Evolutionary conservation across 2,329 filamentous ascomycete genomes (phyloP).

Genomic region (Fusarium sp.): DNA sequence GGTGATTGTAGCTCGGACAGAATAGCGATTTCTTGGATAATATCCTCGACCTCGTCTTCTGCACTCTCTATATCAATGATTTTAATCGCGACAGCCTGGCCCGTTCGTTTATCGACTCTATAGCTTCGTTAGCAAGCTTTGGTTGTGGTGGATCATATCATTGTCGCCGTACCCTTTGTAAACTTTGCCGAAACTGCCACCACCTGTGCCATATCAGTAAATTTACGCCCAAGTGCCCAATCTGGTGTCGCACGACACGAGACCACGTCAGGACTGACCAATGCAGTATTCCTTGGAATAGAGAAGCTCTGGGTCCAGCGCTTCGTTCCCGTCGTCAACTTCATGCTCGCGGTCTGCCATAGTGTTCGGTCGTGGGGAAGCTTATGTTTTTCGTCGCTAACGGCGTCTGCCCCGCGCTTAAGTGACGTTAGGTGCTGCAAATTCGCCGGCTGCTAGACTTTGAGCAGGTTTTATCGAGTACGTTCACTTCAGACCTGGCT

Average conservation of each 20-base stretch:
- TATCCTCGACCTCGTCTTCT: slow-evolving; percentile 99
- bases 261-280: slow-evolving; percentile 63
- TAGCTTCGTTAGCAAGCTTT: slow-evolving; percentile 12
- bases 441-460: not conserved
- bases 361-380: slow-evolving; percentile 25
- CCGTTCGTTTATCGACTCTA: slow-evolving; percentile 92
- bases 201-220: slow-evolving; percentile 67
- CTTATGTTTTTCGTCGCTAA: slow-evolving; percentile 17
- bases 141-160: not conserved
- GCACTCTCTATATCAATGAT: slow-evolving; percentile 99
- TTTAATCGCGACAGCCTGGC: slow-evolving; percentile 96
- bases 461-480: not conserved
- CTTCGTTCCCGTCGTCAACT: slow-evolving; percentile 62
- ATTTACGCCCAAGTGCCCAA: slow-evolving; percentile 23
- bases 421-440: not conserved
- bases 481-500: not conserved
- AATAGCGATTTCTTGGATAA: slow-evolving; percentile 98
- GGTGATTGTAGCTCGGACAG: slow-evolving; percentile 95
- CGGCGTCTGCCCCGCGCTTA: slow-evolving; percentile 13
- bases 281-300: slow-evolving; percentile 96
- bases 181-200: slow-evolving; percentile 97
- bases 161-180: slow-evolving; percentile 83
- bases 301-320: slow-evolving; percentile 84
- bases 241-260: slow-evolving; percentile 5
- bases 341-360: slow-evolving; percentile 65